Conservation (phyloP, 352 stramenopile genomes). For the Globisporangium camurandrum region DNA sequence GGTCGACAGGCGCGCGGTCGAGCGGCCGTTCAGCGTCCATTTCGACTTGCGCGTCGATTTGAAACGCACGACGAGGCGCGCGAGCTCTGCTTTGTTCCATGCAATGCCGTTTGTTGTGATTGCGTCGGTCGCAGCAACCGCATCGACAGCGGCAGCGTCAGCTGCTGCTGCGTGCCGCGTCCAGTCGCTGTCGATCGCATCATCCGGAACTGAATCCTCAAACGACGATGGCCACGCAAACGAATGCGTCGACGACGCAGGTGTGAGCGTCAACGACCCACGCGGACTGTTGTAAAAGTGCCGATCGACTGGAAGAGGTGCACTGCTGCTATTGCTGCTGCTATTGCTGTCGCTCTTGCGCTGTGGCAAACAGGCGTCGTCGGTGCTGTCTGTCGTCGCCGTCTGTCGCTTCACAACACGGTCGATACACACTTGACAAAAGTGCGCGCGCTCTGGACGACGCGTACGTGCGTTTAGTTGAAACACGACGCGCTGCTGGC, state of each 20-base stretch:
- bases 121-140: slow-evolving; percentile 20
- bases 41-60: too few species aligned
- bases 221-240: too few species aligned
- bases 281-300: too few species aligned
- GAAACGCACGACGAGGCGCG: slow-evolving; percentile 21
- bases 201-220: too few species aligned
- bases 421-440: slow-evolving; percentile 52
- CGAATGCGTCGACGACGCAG: too few species aligned
- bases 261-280: too few species aligned
- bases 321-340: not conserved
- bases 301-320: too few species aligned
- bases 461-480: slow-evolving; percentile 33
- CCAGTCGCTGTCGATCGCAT: not conserved
- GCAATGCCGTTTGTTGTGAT: slow-evolving; percentile 2
- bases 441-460: slow-evolving; percentile 32
- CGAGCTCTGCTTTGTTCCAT: slow-evolving; percentile 32
- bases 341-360: not conserved
- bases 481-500: slow-evolving; percentile 41
- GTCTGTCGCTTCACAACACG: slow-evolving; percentile 24
- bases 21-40: too few species aligned
- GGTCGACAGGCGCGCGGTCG: too few species aligned
- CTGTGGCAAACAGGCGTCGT: slow-evolving; percentile 15
- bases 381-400: slow-evolving; percentile 23
- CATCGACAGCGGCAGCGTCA: slow-evolving; percentile 20
- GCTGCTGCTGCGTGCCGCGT: slow-evolving; percentile 5